These are phyloP conservation scores for Hypseocharis bilobata DNA, from an alignment of 441 rosid species.

Conservation along the genomic window DNA sequence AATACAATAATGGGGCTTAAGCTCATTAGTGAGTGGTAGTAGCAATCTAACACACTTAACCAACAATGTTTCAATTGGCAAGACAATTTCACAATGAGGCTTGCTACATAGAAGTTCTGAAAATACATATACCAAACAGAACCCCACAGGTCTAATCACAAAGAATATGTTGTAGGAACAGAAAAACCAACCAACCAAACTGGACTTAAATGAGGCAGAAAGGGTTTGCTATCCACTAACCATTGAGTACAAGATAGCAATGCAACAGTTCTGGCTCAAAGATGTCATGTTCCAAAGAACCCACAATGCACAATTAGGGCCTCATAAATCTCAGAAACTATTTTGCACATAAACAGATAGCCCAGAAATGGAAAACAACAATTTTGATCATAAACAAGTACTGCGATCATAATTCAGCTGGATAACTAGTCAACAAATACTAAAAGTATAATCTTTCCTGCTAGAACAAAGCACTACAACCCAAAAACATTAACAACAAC, in stretches of 20 bases:
- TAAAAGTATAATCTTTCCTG: not conserved
- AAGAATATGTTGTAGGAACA: not conserved
- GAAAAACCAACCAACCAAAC: not conserved
- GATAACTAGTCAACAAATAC: not conserved
- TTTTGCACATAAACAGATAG: not conserved
- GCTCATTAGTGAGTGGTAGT: too few relatives aligned
- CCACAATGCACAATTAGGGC: not conserved
- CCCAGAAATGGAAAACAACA: not conserved
- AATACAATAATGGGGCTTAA: too few relatives aligned
- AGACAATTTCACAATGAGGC: too few relatives aligned
- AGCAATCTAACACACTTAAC: too few relatives aligned
- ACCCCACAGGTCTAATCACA: not conserved
- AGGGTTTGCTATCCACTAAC: not conserved
- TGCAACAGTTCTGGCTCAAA: not conserved
- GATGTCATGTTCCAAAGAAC: not conserved
- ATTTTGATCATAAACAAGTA: too few relatives aligned
- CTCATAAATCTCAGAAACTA: not conserved
- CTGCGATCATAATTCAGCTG: not conserved
- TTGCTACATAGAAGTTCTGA: too few relatives aligned
- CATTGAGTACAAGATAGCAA: not conserved
- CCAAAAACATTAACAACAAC: not conserved
- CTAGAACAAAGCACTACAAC: not conserved
- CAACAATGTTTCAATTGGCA: too few relatives aligned
- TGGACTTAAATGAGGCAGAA: not conserved
- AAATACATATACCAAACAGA: too few relatives aligned